Percentiles rank a stretch among this genome's conserved stretches.
phyloP scores from a whole-genome alignment of 768 basidiomycete species.

The Candolleomyces eurysporus region DNA sequence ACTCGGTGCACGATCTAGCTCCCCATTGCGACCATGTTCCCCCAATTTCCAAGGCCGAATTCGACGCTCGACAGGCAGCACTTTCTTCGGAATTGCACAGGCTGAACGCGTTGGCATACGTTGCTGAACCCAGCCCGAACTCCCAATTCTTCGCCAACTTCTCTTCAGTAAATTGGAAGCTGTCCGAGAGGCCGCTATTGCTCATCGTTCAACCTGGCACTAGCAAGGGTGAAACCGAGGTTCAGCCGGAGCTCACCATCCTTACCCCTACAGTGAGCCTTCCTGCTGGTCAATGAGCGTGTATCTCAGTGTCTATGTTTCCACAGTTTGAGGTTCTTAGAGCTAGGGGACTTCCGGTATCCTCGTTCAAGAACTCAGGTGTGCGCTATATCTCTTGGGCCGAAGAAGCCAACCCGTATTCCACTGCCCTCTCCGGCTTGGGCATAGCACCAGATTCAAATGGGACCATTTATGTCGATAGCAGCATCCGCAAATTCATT shows the following conservation, averaged over 20 bases:
- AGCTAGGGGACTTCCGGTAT: slow-evolving; percentile 58
- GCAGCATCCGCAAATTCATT: slow-evolving; percentile 58
- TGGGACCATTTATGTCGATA: slow-evolving; percentile 58
- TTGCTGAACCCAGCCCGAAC: slow-evolving; percentile 77
- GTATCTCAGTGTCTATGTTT: background rate
- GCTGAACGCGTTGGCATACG: slow-evolving; percentile 63
- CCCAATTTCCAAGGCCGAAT: slow-evolving; percentile 49
- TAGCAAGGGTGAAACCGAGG: slow-evolving; percentile 8
- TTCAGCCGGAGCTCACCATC: slow-evolving; percentile 49
- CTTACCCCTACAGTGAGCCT: slow-evolving; percentile 57
- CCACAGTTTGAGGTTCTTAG: slow-evolving; percentile 66
- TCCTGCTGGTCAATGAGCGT: background rate
- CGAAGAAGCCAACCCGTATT: slow-evolving; percentile 69
- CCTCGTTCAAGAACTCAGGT: slow-evolving; percentile 30
- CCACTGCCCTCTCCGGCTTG: slow-evolving; percentile 35
- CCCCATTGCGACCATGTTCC: slow-evolving; percentile 45
- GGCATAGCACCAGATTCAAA: slow-evolving; percentile 13
- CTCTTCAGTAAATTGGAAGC: slow-evolving; percentile 56
- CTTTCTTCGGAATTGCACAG: slow-evolving; percentile 49
- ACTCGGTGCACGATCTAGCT: slow-evolving; percentile 11
- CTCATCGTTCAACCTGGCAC: slow-evolving; percentile 53
- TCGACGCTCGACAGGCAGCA: slow-evolving; percentile 48
- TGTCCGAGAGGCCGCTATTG: slow-evolving; percentile 79
- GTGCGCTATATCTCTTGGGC: slow-evolving; percentile 57
- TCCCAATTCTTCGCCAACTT: slow-evolving; percentile 75